Base-by-base conservation (phyloP, 1,284 basidiomycete species). In the Naganishia sp. region DNA sequence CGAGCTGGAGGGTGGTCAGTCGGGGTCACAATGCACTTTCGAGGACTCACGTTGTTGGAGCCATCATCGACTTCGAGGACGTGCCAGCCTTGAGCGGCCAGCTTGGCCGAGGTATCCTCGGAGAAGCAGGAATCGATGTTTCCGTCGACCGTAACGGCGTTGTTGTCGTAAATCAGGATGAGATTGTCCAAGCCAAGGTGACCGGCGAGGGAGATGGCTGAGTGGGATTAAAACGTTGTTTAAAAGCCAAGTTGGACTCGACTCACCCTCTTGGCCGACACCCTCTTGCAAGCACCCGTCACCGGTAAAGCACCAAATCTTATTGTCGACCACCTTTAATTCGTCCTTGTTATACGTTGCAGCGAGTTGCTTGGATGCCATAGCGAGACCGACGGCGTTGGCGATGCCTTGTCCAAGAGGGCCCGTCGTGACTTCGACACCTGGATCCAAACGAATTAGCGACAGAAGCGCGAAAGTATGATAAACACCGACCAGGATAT, bases 361-460 rank as follows among this genome's bases (percentile, higher is more conserved):
- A 2, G 65, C 76, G 31, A 77, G 56, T 55, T 77, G 72, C 67
- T 77, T 78, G 46, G 71, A 71, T 1, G 77, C 75, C 46, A 77
- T 73, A n/a, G 77, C 77, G 55, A 78, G 60, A 39, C 77, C 76
- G 42, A 77, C 76, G 5, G 75, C 75, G 48, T 78, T 77, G 66
- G 77, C 71, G 75, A 94, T 89, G 71, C 91, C 91, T 80, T 94
- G 92, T 31, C 92, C 92, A 28, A 94, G 86, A 64, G 92, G 92
- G 63, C 92, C 92, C 56, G 92, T 94, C 68, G 92, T 94, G 67
- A 94, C 90, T 80, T 94, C 92, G 68, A 39, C 36, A 39, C 36
- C 36, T 39, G 36, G 13, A 39, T 39, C 13, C 36, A 7, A 39
- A 39, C 13, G 36, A 39, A 39, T 39, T 13, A 39, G 36, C 36